phyloP scores from a whole-genome alignment of 73 alveolate genomes.

The Tetrahymena malaccensis region DNA sequence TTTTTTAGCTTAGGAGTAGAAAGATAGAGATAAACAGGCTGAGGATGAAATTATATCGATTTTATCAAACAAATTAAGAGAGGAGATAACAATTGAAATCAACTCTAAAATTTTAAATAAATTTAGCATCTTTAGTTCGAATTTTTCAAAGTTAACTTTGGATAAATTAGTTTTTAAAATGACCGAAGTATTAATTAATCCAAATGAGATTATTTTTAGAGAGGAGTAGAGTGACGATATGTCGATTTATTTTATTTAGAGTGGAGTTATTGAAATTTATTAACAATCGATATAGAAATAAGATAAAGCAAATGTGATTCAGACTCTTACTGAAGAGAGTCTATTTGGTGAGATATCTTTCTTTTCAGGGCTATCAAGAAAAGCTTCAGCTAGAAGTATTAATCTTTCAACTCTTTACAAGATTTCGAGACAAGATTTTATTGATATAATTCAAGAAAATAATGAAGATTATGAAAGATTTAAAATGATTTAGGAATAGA shows the following conservation, averaged over 20 bases:
- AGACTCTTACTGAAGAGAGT: background rate
- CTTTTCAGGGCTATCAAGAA: slow-evolving; percentile 6
- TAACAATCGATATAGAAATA: background rate
- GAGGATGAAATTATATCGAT: background rate
- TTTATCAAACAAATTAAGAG: background rate
- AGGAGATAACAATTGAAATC: background rate
- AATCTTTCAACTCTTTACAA: slow-evolving; percentile 2
- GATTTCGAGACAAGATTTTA: slow-evolving; percentile 5
- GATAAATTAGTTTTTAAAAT: background rate
- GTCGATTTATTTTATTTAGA: background rate
- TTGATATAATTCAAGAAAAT: background rate
- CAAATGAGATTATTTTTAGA: background rate
- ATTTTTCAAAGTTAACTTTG: background rate
- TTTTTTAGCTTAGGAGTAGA: background rate
- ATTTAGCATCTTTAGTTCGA: background rate
- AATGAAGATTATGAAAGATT: slow-evolving; percentile 12
- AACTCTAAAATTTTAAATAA: background rate
- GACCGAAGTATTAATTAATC: background rate
- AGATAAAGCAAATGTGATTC: background rate
- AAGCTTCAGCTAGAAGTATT: slow-evolving; percentile 6
- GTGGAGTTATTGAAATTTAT: background rate
- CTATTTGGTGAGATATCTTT: slow-evolving; percentile 11
- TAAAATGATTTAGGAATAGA: background rate
- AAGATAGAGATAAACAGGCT: background rate
- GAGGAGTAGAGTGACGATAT: background rate